Base-by-base conservation (phyloP, 2,329 filamentous ascomycete genomes). In the Colletotrichum abscissum region DNA sequence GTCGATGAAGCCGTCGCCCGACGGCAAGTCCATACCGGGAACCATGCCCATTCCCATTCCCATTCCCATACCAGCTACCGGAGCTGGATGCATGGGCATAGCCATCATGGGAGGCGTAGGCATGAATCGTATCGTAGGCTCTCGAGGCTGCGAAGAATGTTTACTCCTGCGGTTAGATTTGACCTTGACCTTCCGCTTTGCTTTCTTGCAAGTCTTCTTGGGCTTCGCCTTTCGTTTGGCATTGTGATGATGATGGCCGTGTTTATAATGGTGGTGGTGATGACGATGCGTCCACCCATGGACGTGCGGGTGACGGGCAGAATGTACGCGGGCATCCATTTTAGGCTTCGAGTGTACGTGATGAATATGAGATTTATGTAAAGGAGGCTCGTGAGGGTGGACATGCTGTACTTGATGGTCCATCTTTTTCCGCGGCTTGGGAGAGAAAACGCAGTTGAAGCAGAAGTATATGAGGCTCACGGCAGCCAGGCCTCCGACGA, bases 1-100 rank as follows among this genome's bases (percentile, higher is more conserved):
- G 52, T 72, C 49, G 60, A 77, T 46, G 66, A 76, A 69, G 28
- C 54, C 75, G 57, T 67, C 58, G 9, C 33, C 69, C 9, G 49
- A 11, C 12, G 65, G 57, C 56, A 63, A 35, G 6, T 28, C 57
- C 26, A 46, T 46, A 12, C 60, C 67, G 8, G 38, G 35, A 3
- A 30, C 66, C 4, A 70, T 11, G 1, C 68, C 68, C n/a, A 69
- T 46, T 1, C 67, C 56, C 38, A 67, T 60, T 1, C 67, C 56
- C 24, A 67, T 60, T 1, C 67, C 56, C 24, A 73, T 52, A 2
- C 62, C 68, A 19, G 54, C 63, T 8, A 28, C 68, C 30, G 63
- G 62, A 9, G 68, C 57, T 14, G 72, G 67, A 19, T 42, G 7
- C 6, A 67, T 57, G 3, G 71, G 67, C 60, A 70, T 62, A 5